These are phyloP conservation scores for Carex sylvatica DNA, from an alignment of 202 grass and related monocot species.

Conservation along the genomic window DNA sequence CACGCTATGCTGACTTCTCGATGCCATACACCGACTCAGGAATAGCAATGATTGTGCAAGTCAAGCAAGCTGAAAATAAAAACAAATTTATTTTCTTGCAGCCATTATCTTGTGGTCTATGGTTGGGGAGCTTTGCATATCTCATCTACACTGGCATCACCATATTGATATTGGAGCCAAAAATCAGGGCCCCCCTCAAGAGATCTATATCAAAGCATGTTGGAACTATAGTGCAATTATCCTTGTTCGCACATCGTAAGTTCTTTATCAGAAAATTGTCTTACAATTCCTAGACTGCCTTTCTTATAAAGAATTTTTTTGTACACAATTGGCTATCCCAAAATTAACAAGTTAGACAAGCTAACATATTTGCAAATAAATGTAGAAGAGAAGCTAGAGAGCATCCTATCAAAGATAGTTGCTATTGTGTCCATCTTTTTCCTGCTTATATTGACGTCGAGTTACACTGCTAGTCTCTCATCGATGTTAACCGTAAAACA, in stretches of 20 bases:
- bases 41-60: constrained; percentile 59
- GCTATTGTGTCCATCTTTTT: constrained; percentile 39
- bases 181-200: constrained; percentile 32
- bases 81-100: constrained; percentile 42
- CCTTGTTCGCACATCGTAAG: constrained; percentile 33
- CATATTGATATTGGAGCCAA: constrained; percentile 47
- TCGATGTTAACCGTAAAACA: constrained; percentile 53
- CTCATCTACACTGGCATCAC: constrained; percentile 47
- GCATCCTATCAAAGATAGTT: constrained; percentile 29
- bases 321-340: too few relatives aligned
- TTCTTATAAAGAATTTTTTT: not conserved
- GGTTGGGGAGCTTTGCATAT: constrained; percentile 44
- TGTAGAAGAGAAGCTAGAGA: constrained; percentile 31
- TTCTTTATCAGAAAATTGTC: not conserved
- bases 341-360: not conserved
- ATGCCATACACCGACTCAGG: constrained; percentile 51
- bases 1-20: constrained; percentile 50
- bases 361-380: not conserved
- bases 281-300: not conserved
- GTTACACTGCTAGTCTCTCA: constrained; percentile 46
- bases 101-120: constrained; percentile 42
- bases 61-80: constrained; percentile 26
- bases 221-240: constrained; percentile 38
- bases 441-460: constrained; percentile 42
- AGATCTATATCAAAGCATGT: constrained; percentile 38